Conservation (phyloP, 768 basidiomycete species). For the Melanogaster broomeanus region DNA sequence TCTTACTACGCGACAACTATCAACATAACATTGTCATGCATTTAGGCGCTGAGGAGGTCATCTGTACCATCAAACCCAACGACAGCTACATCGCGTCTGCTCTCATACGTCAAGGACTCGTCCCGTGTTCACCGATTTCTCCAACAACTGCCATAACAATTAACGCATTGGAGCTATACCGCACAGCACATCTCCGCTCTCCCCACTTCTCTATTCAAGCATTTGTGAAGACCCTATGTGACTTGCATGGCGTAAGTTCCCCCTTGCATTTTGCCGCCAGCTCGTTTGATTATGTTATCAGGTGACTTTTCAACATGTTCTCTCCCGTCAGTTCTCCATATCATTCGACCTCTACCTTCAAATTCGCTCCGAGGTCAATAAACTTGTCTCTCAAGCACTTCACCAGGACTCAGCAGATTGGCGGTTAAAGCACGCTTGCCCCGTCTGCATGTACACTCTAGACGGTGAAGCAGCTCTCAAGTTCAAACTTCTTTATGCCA, state of each 20-base stretch:
- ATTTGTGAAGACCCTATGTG: conserved; percentile 18
- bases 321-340: conserved; percentile 23
- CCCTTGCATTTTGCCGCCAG: neutral
- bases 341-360: conserved; percentile 28
- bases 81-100: neutral
- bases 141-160: conserved; percentile 2
- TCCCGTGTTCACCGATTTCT: conserved; percentile 7
- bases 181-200: conserved; percentile 2
- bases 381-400: conserved; percentile 11
- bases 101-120: neutral
- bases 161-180: conserved; percentile 9
- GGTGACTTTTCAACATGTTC: conserved; percentile 3
- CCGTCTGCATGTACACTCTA: conserved; percentile 6
- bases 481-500: conserved; percentile 8
- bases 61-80: neutral
- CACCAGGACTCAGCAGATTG: conserved; percentile 1
- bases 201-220: conserved; percentile 23
- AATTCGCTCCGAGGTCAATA: conserved; percentile 15
- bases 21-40: neutral
- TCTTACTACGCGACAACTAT: neutral
- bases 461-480: neutral
- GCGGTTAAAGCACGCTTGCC: conserved; percentile 7
- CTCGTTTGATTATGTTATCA: neutral
- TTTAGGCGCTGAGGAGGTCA: neutral
- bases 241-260: conserved; percentile 13